Base-by-base conservation (phyloP, 805 yeast genomes). In the Candida peoriensis region DNA sequence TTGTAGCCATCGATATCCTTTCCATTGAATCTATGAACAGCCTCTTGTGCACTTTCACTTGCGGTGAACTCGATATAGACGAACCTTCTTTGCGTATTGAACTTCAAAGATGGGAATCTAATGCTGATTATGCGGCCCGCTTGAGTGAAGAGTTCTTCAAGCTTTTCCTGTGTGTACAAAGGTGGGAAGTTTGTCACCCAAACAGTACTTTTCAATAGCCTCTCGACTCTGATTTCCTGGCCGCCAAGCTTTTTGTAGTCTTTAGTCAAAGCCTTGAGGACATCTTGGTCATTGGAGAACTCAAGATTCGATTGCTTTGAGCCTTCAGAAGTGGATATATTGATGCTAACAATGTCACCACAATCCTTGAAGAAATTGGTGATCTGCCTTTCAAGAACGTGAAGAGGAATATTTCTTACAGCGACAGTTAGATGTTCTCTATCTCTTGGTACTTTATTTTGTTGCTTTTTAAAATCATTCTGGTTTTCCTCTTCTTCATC, bases 131-230 rank as follows among this genome's bases (percentile, higher is more conserved):
- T 50, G 2, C 57, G 41, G 0, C 78, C 77, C 26, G 47, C 50
- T 3, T 54, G 29, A 0, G 50, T 37, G 48, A 84, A 78, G 9
- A 72, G 15, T 0, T 48, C 41, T 12, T 48, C 45, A 0, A 86
- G 33, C 5, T 66, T 59, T 0, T 53, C 55, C 17, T 61, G 60
- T 0, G 66, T 63, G 38, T 54, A 70, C 1, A 59, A 48, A 2
- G 85, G 80, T 0, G 94, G 88, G 47, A 72, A 84, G 48, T 85
- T 85, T 0, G 89, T 73, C 2, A 79, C 76, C 81, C 86, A 86
- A 1, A 85, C 38, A 0, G 87, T 80, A 24, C 73, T 61, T 11
- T 70, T 61, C 15, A 58, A 49, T 3, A 74, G 55, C 23, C 70
- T 56, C 4, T 52, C 53, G 0, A 85, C 81, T 4, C 47, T 32